These are phyloP conservation scores for Nakazawaea ishiwadae DNA, from an alignment of 805 yeast species.

Conservation along the genomic window DNA sequence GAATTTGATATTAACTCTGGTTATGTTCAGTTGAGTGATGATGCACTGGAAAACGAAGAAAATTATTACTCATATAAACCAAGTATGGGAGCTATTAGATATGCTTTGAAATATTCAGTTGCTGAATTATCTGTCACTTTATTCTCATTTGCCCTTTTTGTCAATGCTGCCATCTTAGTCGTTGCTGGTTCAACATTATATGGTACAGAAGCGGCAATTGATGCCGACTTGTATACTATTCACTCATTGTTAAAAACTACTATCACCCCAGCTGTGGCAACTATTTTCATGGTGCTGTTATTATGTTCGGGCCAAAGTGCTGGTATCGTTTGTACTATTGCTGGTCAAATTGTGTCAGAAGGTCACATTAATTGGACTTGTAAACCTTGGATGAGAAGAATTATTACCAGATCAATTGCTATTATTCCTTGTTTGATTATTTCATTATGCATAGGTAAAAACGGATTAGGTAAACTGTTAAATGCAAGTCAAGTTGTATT, in stretches of 20 bases:
- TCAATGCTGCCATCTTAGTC: conserved; percentile 73
- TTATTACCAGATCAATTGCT: conserved; percentile 67
- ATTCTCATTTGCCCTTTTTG: conserved; percentile 75
- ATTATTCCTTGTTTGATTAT: conserved; percentile 72
- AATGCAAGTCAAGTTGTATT: conserved; percentile 78
- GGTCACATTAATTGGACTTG: conserved; percentile 79
- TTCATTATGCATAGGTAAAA: conserved; percentile 59
- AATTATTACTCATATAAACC: conserved; percentile 55
- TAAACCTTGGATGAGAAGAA: conserved; percentile 75
- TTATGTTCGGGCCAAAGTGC: conserved; percentile 79
- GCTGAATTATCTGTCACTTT: conserved; percentile 62
- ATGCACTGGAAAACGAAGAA: conserved; percentile 28
- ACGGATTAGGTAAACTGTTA: conserved; percentile 64
- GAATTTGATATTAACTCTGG: conserved; percentile 39
- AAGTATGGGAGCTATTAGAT: conserved; percentile 57
- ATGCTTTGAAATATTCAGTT: conserved; percentile 64
- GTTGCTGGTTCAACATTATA: conserved; percentile 75
- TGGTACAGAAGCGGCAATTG: conserved; percentile 54
- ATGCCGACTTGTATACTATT: conserved; percentile 75
- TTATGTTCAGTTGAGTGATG: conserved; percentile 19
- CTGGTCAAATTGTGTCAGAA: conserved; percentile 85
- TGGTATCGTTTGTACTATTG: conserved; percentile 84
- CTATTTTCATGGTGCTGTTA: conserved; percentile 75
- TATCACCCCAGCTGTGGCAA: conserved; percentile 72
- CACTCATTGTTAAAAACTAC: conserved; percentile 50